Evolutionary conservation across 129 eudicot genomes (phyloP).

Genomic region (Apium graveolens): DNA sequence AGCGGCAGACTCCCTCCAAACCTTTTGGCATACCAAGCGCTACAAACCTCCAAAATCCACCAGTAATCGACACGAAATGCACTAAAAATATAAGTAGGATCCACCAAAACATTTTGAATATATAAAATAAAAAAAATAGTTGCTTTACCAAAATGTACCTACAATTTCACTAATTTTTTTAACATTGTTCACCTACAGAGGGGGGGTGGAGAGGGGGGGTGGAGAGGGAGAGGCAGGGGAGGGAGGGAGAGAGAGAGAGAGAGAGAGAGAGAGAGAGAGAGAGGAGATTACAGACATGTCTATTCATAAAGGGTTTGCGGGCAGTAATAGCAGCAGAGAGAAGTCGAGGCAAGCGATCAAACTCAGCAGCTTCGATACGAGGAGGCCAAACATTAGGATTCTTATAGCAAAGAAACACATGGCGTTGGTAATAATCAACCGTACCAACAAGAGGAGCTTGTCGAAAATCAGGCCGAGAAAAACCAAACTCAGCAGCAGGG

Average conservation of each 20-base stretch:
- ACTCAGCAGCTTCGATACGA: constrained; percentile 83
- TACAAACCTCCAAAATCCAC: background rate
- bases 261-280: constrained; percentile 12
- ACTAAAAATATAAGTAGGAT: background rate
- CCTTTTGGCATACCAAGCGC: no score
- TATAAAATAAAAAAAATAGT: no score
- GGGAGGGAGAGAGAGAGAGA: constrained; percentile 5
- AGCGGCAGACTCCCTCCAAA: background rate
- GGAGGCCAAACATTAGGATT: constrained; percentile 93
- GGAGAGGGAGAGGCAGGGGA: background rate
- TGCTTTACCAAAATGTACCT: background rate
- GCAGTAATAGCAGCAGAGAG: constrained; percentile 71
- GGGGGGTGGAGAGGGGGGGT: background rate
- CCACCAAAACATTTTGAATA: background rate
- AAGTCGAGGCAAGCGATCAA: constrained; percentile 87
- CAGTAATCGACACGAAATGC: background rate
- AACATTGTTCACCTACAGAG: no score
- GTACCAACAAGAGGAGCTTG: constrained; percentile 55
- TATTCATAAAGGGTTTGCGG: constrained; percentile 45
- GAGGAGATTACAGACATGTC: constrained; percentile 33
- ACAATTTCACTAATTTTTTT: no score
- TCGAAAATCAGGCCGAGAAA: constrained; percentile 62
- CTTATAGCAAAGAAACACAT: constrained; percentile 87
- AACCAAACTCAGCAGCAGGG: constrained; percentile 52
- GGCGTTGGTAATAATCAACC: constrained; percentile 71